Evolutionary conservation across 768 basidiomycete genomes (phyloP), one percentile per base, ranked within the genome.

Genomic region (Rubroboletus satanas): DNA sequence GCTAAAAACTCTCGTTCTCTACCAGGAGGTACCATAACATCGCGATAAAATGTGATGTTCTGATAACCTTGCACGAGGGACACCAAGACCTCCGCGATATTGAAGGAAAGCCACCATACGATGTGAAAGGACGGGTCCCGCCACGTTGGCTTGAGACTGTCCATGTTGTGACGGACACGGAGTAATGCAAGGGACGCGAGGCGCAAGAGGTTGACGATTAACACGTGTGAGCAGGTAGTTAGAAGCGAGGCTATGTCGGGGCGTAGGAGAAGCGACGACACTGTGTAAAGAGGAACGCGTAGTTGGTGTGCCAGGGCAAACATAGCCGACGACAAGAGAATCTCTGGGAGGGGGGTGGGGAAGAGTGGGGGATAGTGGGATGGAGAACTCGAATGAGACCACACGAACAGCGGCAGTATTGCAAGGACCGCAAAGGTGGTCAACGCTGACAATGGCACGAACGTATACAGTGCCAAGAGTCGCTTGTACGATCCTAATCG

Each of bases 81-180:
- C 1, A 83, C 82, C 21, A 79, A 58, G 5, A 84, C 84, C 59
- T 90, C 90, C 5, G 83, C 85, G 7, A 79, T 70, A 12, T 87
- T 85, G 2, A 92, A 74, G 2, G 86, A 85, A 36, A 89, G 71
- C 84, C 85, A 89, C 88, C 90, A 91, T 4, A 87, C 81, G 31
- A 81, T 77, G 21, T 71, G 66, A 73, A 93, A 93, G 4, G 82
- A 79, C 1, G 73, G 63, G 57, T 84, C 76, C 52, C 69, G 73
- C 75, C 81, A 85, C 8, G 80, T 83, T 39, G 84, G 78, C 32
- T 68, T 72, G 46, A 75, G 66, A 55, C 65, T 64, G 29, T 64
- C 62, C 62, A 75, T 72, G 56, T 76, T 71, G 47, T 76, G 75
- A 33, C 78, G 77, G 45, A 84, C 74, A 36, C 77, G 74, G 15